Percentiles rank a stretch among this genome's conserved stretches.
phyloP scores from a whole-genome alignment of 2,329 filamentous ascomycete genomes.

The Penicillium verrucosum region DNA sequence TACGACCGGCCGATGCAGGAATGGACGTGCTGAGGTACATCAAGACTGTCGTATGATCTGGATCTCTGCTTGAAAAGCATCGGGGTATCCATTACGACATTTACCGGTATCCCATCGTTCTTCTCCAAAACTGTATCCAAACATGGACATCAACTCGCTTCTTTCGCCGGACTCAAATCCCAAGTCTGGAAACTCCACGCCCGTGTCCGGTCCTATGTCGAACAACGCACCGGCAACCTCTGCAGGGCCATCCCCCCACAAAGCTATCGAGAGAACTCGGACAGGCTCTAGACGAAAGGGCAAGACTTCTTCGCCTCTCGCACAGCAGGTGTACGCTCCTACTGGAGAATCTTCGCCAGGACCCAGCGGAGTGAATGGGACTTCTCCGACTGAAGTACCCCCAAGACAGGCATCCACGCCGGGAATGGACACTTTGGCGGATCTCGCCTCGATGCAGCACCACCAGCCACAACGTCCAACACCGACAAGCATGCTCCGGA shows the following conservation, averaged over 20 bases:
- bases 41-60: slow-evolving; percentile 29
- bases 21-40: slow-evolving; percentile 37
- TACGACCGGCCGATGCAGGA: slow-evolving; percentile 31
- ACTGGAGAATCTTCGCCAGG: slow-evolving; percentile 39
- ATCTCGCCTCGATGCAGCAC: slow-evolving; percentile 48
- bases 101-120: slow-evolving; percentile 5
- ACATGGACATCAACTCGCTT: slow-evolving; percentile 48
- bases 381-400: slow-evolving; percentile 35
- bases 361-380: slow-evolving; percentile 31
- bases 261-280: slow-evolving; percentile 37
- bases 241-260: slow-evolving; percentile 33
- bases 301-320: slow-evolving; percentile 43
- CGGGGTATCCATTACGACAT: slow-evolving; percentile 14
- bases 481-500: slow-evolving; percentile 35
- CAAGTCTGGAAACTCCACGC: slow-evolving; percentile 36
- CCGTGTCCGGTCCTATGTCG: slow-evolving; percentile 26
- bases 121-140: slow-evolving; percentile 10
- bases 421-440: slow-evolving; percentile 50
- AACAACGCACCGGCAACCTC: slow-evolving; percentile 26
- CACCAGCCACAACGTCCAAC: slow-evolving; percentile 43
- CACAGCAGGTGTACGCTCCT: slow-evolving; percentile 42
- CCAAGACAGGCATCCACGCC: slow-evolving; percentile 44
- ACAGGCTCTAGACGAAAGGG: slow-evolving; percentile 32
- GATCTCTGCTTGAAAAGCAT: slow-evolving; percentile 23
- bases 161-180: slow-evolving; percentile 45